These are phyloP conservation scores for Lophium mytilinum DNA, from an alignment of 495 filamentous ascomycete genomes.

Conservation along the genomic window DNA sequence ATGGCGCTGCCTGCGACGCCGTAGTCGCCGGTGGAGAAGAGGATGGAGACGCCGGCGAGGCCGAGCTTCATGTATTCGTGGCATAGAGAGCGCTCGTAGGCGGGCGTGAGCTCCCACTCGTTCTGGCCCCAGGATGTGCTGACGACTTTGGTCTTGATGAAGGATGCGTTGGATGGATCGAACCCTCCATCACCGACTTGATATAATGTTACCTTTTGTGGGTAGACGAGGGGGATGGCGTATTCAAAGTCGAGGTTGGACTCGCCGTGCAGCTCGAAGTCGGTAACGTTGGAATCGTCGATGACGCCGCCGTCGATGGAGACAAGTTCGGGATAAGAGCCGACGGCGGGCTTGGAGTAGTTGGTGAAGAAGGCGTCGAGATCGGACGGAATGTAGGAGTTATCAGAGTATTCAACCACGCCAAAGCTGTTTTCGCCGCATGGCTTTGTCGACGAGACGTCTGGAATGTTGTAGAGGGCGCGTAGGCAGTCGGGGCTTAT, in stretches of 20 bases:
- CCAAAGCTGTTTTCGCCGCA: conserved; percentile 43
- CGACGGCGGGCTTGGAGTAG: conserved; percentile 39
- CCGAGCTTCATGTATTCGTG: conserved; percentile 59
- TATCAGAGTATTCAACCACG: conserved; percentile 44
- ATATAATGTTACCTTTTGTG: conserved; percentile 51
- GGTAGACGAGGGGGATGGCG: conserved; percentile 47
- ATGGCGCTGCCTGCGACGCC: conserved; percentile 38
- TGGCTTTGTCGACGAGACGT: conserved; percentile 28
- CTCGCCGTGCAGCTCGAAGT: conserved; percentile 35
- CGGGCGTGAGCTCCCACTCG: neutral
- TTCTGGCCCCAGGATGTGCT: conserved; percentile 29
- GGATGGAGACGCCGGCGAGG: conserved; percentile 51
- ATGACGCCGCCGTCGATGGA: conserved; percentile 38
- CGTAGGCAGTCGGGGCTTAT: conserved; percentile 50
- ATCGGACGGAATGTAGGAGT: conserved; percentile 44
- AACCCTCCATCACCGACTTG: conserved; percentile 51
- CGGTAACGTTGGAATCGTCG: conserved; percentile 27
- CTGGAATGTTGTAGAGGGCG: conserved; percentile 46
- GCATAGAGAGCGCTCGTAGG: conserved; percentile 33
- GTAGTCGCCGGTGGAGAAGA: conserved; percentile 54
- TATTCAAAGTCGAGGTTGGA: conserved; percentile 47
- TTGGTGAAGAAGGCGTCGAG: conserved; percentile 52
- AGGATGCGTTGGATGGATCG: neutral
- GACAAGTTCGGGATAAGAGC: conserved; percentile 38
- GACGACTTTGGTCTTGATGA: neutral